Percentiles rank a stretch among this genome's conserved stretches.
These are phyloP conservation scores for Gaeumannomyces tritici DNA, from an alignment of 2,329 filamentous ascomycete species.

Conservation along the genomic window DNA sequence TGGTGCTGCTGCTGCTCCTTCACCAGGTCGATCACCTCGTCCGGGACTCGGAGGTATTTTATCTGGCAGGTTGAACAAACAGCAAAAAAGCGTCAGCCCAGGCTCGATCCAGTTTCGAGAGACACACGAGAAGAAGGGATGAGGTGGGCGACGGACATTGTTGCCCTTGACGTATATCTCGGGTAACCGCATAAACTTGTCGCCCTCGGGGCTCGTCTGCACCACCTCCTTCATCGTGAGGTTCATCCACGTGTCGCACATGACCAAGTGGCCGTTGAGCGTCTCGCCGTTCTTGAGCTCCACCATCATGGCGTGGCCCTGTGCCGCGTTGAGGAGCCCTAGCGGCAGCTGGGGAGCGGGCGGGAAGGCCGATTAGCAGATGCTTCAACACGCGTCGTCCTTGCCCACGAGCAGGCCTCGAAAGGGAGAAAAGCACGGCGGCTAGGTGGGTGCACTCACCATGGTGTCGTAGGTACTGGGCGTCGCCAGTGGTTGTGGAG, in stretches of 20 bases:
- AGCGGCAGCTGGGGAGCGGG: conserved; percentile 46
- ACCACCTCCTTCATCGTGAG: conserved; percentile 94
- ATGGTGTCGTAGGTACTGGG: conserved; percentile 2
- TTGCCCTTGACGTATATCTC: conserved; percentile 97
- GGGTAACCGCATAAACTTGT: conserved; percentile 83
- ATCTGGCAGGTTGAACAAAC: conserved; percentile 50
- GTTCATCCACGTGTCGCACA: conserved; percentile 99
- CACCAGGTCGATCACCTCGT: conserved; percentile 90
- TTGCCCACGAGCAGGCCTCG: background rate
- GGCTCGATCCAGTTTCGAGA: conserved; percentile 4
- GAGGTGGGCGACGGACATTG: conserved; percentile 55
- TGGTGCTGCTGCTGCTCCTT: conserved; percentile 84
- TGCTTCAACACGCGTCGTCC: background rate
- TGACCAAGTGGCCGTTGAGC: conserved; percentile 88
- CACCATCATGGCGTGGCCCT: conserved; percentile 96
- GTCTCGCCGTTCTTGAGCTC: conserved; percentile 98
- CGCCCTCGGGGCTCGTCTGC: conserved; percentile 89
- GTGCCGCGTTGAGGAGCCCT: conserved; percentile 86
- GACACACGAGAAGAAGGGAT: background rate
- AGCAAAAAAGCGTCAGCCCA: conserved; percentile 10
- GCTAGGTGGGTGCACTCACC: conserved; percentile 4
- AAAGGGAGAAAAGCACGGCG: background rate
- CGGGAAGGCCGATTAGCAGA: conserved; percentile 12
- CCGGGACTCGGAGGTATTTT: conserved; percentile 92
- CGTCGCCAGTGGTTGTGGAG: background rate